Percentiles rank a stretch among this genome's conserved stretches.
These are phyloP conservation scores for Jamesozyma spencerorum DNA, from an alignment of 805 yeast species.

Conservation along the genomic window DNA sequence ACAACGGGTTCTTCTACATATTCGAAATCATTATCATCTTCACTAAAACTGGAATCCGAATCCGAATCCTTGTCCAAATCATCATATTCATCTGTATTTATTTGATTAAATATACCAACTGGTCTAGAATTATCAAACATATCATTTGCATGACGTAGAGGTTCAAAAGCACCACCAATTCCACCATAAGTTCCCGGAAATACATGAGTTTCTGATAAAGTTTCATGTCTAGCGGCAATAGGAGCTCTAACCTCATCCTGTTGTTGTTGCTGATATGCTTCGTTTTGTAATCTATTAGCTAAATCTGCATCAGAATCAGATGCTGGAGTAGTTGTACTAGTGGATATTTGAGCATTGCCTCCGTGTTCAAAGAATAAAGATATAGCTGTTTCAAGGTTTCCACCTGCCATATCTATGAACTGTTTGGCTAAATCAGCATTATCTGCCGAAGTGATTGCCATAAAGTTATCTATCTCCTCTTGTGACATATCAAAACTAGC, in stretches of 20 bases:
- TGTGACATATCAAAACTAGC: constrained; percentile 33
- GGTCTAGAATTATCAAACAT: constrained; percentile 31
- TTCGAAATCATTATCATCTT: constrained; percentile 29
- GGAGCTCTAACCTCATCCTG: constrained; percentile 57
- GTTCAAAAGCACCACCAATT: constrained; percentile 29
- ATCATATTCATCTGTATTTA: constrained; percentile 12
- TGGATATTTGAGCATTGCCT: constrained; percentile 17
- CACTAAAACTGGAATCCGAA: constrained; percentile 30
- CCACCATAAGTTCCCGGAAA: constrained; percentile 34
- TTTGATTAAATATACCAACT: constrained; percentile 32
- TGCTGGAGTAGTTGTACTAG: constrained; percentile 5
- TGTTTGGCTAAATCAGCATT: constrained; percentile 62
- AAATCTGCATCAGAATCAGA: constrained; percentile 37
- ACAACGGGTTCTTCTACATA: constrained; percentile 27
- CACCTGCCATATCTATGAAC: constrained; percentile 70
- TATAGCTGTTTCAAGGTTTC: constrained; percentile 75
- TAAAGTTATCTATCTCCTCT: constrained; percentile 57
- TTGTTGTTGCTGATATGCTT: constrained; percentile 39
- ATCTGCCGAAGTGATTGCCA: constrained; percentile 72
- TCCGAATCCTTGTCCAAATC: constrained; percentile 29
- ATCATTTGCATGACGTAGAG: constrained; percentile 17
- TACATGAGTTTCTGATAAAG: constrained; percentile 40
- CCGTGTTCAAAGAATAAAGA: constrained; percentile 71
- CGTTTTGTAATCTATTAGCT: constrained; percentile 56
- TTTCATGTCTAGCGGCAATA: constrained; percentile 59